Evolutionary conservation across 371 early-diverging fungal species (phyloP).

Genomic region (Rhizopus sp.): DNA sequence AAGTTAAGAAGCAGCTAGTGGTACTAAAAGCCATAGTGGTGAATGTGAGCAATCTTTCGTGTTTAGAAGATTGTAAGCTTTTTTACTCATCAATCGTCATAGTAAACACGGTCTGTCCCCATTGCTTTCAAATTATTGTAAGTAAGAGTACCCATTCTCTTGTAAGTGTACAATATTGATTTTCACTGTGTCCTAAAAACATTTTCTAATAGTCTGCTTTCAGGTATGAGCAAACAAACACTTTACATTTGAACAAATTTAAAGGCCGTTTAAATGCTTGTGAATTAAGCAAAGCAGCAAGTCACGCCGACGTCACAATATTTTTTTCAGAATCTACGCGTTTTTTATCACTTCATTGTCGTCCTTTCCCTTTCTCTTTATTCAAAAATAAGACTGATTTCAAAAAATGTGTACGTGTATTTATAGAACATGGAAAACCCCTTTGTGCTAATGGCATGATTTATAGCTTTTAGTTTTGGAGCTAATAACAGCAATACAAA

Average conservation of each 20-base stretch:
- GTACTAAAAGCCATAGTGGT: too few species aligned
- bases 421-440: too few species aligned
- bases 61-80: too few species aligned
- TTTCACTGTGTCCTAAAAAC: too few species aligned
- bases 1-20: not conserved
- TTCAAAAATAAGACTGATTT: not conserved
- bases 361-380: not conserved
- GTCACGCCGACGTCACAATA: constrained; percentile 11
- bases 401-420: too few species aligned
- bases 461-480: constrained; percentile 1
- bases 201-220: too few species aligned
- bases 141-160: not conserved
- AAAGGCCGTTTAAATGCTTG: too few species aligned
- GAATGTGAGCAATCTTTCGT: too few species aligned
- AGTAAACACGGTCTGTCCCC: not conserved
- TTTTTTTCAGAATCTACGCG: constrained; percentile 11
- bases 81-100: not conserved
- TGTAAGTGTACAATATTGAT: too few species aligned
- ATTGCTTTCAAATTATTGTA: not conserved
- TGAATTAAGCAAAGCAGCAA: not conserved
- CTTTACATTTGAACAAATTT: too few species aligned
- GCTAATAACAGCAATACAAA: constrained; percentile 1
- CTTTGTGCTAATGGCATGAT: constrained; percentile 1
- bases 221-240: too few species aligned
- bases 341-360: constrained; percentile 6